Evolutionary conservation across 2,329 filamentous ascomycete genomes (phyloP).

Genomic region (Calonectria ilicicola): DNA sequence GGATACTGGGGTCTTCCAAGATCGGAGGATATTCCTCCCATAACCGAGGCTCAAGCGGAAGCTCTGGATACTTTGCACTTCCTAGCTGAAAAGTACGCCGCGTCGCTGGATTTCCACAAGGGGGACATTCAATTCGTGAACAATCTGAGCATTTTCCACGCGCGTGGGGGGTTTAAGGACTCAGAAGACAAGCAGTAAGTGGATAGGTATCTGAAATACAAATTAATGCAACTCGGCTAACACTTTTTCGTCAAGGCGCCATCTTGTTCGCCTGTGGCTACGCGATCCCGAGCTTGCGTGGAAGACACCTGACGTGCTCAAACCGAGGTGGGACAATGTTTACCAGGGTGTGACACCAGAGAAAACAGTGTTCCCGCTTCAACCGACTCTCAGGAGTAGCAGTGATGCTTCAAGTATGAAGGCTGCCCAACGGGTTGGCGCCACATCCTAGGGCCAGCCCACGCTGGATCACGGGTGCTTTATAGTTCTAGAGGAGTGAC

Average conservation of each 20-base stretch:
- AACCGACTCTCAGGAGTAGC: constrained; percentile 54
- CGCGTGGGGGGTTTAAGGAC: constrained; percentile 62
- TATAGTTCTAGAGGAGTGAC: neutral
- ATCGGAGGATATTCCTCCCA: constrained; percentile 65
- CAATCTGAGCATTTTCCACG: constrained; percentile 66
- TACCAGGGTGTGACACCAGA: constrained; percentile 65
- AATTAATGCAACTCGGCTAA: constrained; percentile 29
- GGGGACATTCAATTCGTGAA: constrained; percentile 68
- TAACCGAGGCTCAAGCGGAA: constrained; percentile 65
- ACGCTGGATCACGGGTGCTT: neutral
- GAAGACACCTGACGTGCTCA: constrained; percentile 58
- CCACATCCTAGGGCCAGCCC: neutral
- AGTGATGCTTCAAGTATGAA: constrained; percentile 34
- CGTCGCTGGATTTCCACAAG: constrained; percentile 59
- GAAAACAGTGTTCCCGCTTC: constrained; percentile 66
- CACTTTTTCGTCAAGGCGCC: constrained; percentile 53
- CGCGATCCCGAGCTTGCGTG: constrained; percentile 62
- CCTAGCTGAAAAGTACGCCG: constrained; percentile 58
- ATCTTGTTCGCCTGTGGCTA: constrained; percentile 63
- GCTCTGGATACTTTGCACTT: constrained; percentile 65
- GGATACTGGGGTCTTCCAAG: constrained; percentile 68
- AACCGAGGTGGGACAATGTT: constrained; percentile 62
- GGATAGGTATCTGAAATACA: neutral
- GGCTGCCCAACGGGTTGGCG: constrained; percentile 11
- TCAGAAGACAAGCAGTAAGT: constrained; percentile 57